Evolutionary conservation across 306 rosid species (phyloP), one percentile per base, ranked within the genome.

Genomic region (Vicia faba): DNA sequence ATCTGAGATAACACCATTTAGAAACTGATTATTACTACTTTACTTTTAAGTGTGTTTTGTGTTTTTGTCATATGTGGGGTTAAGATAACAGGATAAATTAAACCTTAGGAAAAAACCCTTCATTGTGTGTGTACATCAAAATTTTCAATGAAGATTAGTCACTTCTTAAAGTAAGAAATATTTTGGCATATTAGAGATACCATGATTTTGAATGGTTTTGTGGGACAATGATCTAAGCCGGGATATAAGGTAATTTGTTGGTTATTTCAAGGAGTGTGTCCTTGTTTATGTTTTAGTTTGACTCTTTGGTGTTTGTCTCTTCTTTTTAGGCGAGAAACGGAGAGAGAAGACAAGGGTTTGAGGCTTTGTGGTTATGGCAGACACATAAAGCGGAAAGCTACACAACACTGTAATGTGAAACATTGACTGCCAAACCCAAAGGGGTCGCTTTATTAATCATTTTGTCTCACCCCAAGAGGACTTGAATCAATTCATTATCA

Each of bases 351-450:
- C 33, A 70, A 57, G 69, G 64, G 53, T 63, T 68, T 20, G 15
- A 43, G 80, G 69, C 79, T 73, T 82, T 76, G 62, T 68, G 60
- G 1, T 41, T 64, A 78, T 81, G 95, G 95, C 92, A 81, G 92
- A 76, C 87, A 79, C 67, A 64, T 64, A 70, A 71, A 29, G 82
- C 73, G 35, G 83, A 89, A 82, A 79, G 78, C 82, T 83, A 64
- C 44, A 65, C 36, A 45, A 31, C 58, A 54, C 75, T 63, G 69
- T 25, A 41, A 3, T 69, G 76, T 74, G 76, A 26, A 69, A 65
- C 73, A 62, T 74, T 75, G 35, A 70, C 74, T 58, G 58, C 68
- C 56, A 61, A 78, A 68, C 43, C 63, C 56, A 61, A 78, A 68
- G 63, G 13, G 8, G 5, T 4, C 5, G 31, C 75, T 71, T 80